A percentile compares a stretch with the other conserved stretches of the same genome.
Conservation (phyloP, 2,329 filamentous ascomycete species). For the Dothistroma pini region DNA sequence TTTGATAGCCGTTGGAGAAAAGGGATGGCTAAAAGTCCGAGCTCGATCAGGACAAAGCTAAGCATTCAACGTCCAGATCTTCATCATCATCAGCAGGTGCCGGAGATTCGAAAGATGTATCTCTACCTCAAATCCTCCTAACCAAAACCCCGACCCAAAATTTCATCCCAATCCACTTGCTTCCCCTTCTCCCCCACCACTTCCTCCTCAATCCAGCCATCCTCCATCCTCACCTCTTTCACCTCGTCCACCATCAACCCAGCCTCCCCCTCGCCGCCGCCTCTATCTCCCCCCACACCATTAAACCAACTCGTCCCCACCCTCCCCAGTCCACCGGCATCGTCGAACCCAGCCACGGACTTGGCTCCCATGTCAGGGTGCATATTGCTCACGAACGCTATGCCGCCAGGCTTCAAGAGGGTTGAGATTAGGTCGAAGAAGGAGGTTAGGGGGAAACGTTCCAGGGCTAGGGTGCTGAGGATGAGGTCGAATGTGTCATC, state of each 20-base stretch:
- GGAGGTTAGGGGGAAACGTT: constrained; percentile 54
- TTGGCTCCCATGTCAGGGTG: constrained; percentile 60
- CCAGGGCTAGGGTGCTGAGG: constrained; percentile 61
- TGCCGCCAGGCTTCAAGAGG: constrained; percentile 46
- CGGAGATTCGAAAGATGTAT: no score
- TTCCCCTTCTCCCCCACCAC: constrained; percentile 34
- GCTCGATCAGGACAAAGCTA: no score
- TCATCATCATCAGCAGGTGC: no score
- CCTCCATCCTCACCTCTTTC: constrained; percentile 33
- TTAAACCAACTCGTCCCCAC: constrained; percentile 58
- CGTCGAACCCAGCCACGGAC: constrained; percentile 61
- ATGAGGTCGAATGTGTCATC: constrained; percentile 31
- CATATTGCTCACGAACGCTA: constrained; percentile 64
- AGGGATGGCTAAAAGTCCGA: no score
- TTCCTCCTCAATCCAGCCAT: constrained; percentile 31
- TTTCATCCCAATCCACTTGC: constrained; percentile 41
- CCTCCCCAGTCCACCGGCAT: constrained; percentile 55
- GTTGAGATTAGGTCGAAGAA: constrained; percentile 49
- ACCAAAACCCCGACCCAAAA: constrained; percentile 41
- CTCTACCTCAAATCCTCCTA: constrained; percentile 11
- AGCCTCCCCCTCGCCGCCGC: constrained; percentile 40
- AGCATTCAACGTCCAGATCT: no score
- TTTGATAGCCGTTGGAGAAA: no score
- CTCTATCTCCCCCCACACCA: constrained; percentile 49
- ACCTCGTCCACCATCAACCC: constrained; percentile 32